phyloP scores from a whole-genome alignment of 768 basidiomycete species.

The Kwoniella newhampshirensis region DNA sequence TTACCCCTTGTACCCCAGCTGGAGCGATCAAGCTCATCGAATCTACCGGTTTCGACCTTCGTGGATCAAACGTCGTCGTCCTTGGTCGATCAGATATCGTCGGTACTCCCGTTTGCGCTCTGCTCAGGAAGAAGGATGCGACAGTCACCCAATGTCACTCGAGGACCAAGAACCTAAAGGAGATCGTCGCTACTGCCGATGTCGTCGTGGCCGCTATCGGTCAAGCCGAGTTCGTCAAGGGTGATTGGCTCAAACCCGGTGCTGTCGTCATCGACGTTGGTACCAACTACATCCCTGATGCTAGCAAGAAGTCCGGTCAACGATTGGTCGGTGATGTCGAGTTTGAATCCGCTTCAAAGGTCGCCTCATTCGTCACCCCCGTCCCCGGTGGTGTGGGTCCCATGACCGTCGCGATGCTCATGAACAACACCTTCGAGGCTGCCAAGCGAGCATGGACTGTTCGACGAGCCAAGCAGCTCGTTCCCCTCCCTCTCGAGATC shows the following conservation, averaged over 20 bases:
- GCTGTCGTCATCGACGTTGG: slow-evolving; percentile 97
- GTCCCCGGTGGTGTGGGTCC: slow-evolving; percentile 99
- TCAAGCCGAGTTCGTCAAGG: slow-evolving; percentile 82
- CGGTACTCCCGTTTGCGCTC: slow-evolving; percentile 87
- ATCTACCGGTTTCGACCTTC: slow-evolving; percentile 71
- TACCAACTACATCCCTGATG: slow-evolving; percentile 90
- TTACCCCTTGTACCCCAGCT: slow-evolving; percentile 91
- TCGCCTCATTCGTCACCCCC: slow-evolving; percentile 90
- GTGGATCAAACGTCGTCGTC: slow-evolving; percentile 82
- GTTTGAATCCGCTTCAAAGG: slow-evolving; percentile 68
- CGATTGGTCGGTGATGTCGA: slow-evolving; percentile 96
- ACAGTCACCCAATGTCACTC: slow-evolving; percentile 99
- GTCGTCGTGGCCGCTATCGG: slow-evolving; percentile 97
- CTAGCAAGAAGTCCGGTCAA: slow-evolving; percentile 89
- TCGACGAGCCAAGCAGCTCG: slow-evolving; percentile 66
- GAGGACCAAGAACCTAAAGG: slow-evolving; percentile 74
- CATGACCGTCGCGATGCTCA: slow-evolving; percentile 99
- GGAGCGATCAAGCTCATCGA: slow-evolving; percentile 89
- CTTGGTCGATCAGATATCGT: slow-evolving; percentile 98
- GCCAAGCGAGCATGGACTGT: slow-evolving; percentile 79
- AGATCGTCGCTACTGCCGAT: slow-evolving; percentile 81
- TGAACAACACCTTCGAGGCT: slow-evolving; percentile 86
- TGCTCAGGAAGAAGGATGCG: slow-evolving; percentile 84
- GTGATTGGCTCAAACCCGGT: slow-evolving; percentile 91
- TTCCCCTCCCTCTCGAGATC: slow-evolving; percentile 75